phyloP scores from a whole-genome alignment of 2,329 filamentous ascomycete species.

The Seiridium cupressi region DNA sequence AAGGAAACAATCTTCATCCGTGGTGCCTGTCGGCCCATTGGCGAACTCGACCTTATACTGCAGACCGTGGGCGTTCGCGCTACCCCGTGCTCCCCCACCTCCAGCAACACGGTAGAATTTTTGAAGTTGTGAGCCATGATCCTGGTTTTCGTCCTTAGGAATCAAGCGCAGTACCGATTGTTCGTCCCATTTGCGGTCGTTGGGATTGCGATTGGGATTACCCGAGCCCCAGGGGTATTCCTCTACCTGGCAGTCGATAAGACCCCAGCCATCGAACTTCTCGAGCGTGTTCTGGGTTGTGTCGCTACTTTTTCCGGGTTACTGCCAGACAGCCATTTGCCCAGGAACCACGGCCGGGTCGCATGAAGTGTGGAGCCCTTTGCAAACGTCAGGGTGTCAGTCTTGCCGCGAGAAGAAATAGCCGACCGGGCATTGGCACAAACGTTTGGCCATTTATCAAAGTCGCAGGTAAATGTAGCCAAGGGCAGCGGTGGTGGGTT shows the following conservation, averaged over 20 bases:
- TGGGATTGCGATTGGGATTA: not conserved
- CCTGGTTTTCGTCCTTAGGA: not conserved
- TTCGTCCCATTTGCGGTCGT: not conserved
- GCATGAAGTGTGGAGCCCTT: too few species aligned
- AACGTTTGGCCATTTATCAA: not conserved
- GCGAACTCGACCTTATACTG: not conserved
- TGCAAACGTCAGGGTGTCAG: not conserved
- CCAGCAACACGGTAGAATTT: not conserved
- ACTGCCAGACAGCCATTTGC: too few species aligned
- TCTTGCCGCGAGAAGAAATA: not conserved
- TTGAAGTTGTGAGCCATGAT: not conserved
- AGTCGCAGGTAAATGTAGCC: not conserved
- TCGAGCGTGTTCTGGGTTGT: too few species aligned
- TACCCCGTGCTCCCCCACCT: not conserved
- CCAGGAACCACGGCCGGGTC: too few species aligned
- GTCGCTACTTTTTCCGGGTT: too few species aligned
- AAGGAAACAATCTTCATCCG: not conserved
- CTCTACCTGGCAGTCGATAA: not conserved
- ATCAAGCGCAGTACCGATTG: not conserved
- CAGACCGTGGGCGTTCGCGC: not conserved
- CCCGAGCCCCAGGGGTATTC: not conserved
- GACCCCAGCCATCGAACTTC: not conserved
- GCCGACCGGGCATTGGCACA: not conserved
- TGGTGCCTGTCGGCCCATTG: not conserved
- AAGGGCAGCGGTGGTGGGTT: too few species aligned